Conservation (phyloP, 495 filamentous ascomycete species). For the Bacidia gigantensis region DNA sequence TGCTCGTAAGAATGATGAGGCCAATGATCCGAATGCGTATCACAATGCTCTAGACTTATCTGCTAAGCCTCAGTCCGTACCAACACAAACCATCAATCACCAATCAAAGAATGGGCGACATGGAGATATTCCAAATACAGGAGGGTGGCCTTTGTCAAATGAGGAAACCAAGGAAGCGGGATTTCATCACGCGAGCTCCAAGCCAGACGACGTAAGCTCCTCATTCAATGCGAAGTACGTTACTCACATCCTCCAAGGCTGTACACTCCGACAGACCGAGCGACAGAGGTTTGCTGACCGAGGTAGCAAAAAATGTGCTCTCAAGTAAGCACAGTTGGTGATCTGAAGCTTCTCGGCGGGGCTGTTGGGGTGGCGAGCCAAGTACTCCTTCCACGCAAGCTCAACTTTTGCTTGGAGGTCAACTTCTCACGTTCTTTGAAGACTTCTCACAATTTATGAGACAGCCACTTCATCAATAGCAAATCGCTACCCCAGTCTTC, state of each 20-base stretch:
- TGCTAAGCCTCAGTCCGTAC: neutral
- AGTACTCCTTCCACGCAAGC: too few relatives aligned
- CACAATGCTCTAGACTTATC: constrained; percentile 6
- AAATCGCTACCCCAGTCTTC: too few relatives aligned
- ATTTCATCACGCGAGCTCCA: neutral
- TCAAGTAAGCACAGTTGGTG: constrained; percentile 5
- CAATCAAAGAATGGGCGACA: neutral
- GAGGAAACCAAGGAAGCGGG: too few relatives aligned
- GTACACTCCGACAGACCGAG: neutral
- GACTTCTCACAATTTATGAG: too few relatives aligned
- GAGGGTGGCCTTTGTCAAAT: too few relatives aligned
- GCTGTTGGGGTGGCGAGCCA: neutral
- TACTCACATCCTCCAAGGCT: too few relatives aligned
- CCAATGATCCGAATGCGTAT: constrained; percentile 14
- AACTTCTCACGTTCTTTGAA: too few relatives aligned
- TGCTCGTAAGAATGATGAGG: constrained; percentile 12
- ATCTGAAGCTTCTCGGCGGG: neutral
- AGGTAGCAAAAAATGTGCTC: neutral
- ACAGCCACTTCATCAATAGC: too few relatives aligned
- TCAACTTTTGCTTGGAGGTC: too few relatives aligned
- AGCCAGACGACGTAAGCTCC: neutral
- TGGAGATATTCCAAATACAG: neutral
- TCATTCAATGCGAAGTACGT: neutral
- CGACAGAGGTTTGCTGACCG: neutral
- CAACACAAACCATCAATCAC: neutral